Base-by-base conservation (phyloP, 352 stramenopile species). In the Globisporangium abappressorium region DNA sequence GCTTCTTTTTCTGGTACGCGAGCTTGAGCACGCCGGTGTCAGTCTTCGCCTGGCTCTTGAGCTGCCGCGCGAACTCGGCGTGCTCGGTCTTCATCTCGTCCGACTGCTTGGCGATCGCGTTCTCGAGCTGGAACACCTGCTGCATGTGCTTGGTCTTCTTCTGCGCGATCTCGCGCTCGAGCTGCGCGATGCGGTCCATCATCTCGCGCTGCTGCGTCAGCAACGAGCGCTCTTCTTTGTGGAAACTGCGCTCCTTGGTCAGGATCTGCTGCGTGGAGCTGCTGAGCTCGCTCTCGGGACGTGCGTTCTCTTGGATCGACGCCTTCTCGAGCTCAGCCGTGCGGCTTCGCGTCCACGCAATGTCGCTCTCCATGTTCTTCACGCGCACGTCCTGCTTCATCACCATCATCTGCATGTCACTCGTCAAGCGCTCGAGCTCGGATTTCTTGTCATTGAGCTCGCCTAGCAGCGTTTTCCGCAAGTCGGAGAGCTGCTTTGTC, bases 141-240 rank as follows among this genome's bases (percentile, higher is more conserved):
- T 89, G 80, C 24, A 78, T 53, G 57, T 92, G 84, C n/a, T 74
- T 70, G 20, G 77, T 89, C 66, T 88, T 90, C 67, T 88, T 85
- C 15, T 81, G 76, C 5, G 87, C 66, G 7, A 90, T 62, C 41
- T 85, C 68, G 11, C 77, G 77, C 65, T 90, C 81, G 38, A 92
- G 71, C 15, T 87, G 69, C 5, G 87, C 77, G 56, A 90, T 73
- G 20, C 84, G 81, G n/a, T 70, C 67, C 67, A 90, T 75, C 49
- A 89, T 51, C 34, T 87, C 78, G 41, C 82, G 81, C 64, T 90
- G 80, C 59, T 89, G 71, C 6, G 75, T 74, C 43, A 88, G 72
- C 41, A 92, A 33, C 26, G 70, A 76, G 12, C 80, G 81, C 66
- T 90, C 78, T 69, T 92, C 78, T 41, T 82, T 51, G 58, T 87